Evolutionary conservation across 768 basidiomycete genomes (phyloP).

Genomic region (Boletus rubropictus): DNA sequence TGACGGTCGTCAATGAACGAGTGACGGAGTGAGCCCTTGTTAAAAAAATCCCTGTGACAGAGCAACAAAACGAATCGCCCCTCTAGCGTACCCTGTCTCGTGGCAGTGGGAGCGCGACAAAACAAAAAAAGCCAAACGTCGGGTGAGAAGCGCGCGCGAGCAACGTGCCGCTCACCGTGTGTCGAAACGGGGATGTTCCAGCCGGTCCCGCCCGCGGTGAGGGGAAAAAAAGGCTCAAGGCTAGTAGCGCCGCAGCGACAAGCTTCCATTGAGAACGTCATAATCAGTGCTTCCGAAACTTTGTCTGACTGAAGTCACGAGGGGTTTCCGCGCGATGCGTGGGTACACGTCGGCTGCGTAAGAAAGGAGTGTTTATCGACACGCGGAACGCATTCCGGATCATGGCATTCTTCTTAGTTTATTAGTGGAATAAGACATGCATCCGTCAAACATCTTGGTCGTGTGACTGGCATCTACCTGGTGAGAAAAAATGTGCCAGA

Average conservation of each 20-base stretch:
- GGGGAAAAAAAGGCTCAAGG: background rate
- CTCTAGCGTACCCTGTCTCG: too few relatives aligned
- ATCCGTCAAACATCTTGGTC: background rate
- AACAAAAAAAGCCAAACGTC: background rate
- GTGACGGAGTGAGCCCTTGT: background rate
- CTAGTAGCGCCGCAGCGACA: background rate
- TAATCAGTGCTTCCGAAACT: background rate
- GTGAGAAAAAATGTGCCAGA: too few relatives aligned
- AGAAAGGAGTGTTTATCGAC: conserved; percentile 9
- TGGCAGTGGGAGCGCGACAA: background rate
- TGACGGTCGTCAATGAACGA: conserved; percentile 2
- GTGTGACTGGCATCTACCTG: background rate
- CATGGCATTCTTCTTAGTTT: conserved; percentile 9
- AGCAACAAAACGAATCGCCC: too few relatives aligned
- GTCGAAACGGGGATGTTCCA: background rate
- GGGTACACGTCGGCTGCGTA: conserved; percentile 1
- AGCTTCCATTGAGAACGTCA: background rate
- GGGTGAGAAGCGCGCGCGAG: too few relatives aligned
- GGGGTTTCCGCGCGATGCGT: background rate
- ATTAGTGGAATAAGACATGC: background rate
- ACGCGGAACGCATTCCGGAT: background rate
- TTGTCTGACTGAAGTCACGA: conserved; percentile 1
- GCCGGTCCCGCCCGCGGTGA: background rate
- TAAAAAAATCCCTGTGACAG: too few relatives aligned
- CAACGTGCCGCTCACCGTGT: background rate